Percentiles rank a stretch among this genome's conserved stretches.
phyloP scores from a whole-genome alignment of 768 basidiomycete genomes.

The Tylopilus sp. region DNA sequence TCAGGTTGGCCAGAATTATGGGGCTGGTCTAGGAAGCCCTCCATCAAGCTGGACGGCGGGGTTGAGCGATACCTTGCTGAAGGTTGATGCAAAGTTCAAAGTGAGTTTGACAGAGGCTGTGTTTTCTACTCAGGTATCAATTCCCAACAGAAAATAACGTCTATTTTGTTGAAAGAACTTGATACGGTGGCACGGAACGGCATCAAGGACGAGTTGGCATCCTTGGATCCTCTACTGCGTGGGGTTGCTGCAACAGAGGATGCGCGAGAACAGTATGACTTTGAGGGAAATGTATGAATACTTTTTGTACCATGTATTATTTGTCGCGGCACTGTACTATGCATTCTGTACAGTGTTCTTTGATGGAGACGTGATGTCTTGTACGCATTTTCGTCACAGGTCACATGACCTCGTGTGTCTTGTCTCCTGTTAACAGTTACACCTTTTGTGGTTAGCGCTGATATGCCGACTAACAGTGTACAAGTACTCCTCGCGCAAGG shows the following conservation, averaged over 20 bases:
- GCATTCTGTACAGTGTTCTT: slow-evolving; percentile 6
- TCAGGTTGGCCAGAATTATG: slow-evolving; percentile 29
- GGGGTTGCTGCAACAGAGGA: slow-evolving; percentile 45
- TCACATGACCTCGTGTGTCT: slow-evolving; percentile 15
- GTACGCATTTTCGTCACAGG: slow-evolving; percentile 25
- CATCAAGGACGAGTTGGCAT: slow-evolving; percentile 80
- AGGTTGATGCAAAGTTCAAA: slow-evolving; percentile 84
- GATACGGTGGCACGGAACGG: slow-evolving; percentile 76
- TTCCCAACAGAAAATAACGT: slow-evolving; percentile 74
- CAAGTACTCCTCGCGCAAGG: slow-evolving; percentile 30
- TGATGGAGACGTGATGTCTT: slow-evolving; percentile 16
- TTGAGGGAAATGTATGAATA: slow-evolving; percentile 37
- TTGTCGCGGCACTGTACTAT: slow-evolving; percentile 24
- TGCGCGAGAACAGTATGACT: slow-evolving; percentile 40
- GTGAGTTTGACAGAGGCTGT: slow-evolving; percentile 37
- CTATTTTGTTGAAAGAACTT: slow-evolving; percentile 74
- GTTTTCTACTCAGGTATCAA: slow-evolving; percentile 1
- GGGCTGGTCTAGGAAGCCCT: slow-evolving; percentile 41
- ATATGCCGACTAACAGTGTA: slow-evolving; percentile 30
- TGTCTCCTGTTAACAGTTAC: too few relatives aligned
- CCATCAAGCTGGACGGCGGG: slow-evolving; percentile 60
- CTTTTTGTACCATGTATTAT: slow-evolving; percentile 1
- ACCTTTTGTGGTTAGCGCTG: too few relatives aligned
- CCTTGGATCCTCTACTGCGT: slow-evolving; percentile 72
- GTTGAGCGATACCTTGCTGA: slow-evolving; percentile 70